phyloP scores from a whole-genome alignment of 2,329 filamentous ascomycete species.

The Colletotrichum limetticola region DNA sequence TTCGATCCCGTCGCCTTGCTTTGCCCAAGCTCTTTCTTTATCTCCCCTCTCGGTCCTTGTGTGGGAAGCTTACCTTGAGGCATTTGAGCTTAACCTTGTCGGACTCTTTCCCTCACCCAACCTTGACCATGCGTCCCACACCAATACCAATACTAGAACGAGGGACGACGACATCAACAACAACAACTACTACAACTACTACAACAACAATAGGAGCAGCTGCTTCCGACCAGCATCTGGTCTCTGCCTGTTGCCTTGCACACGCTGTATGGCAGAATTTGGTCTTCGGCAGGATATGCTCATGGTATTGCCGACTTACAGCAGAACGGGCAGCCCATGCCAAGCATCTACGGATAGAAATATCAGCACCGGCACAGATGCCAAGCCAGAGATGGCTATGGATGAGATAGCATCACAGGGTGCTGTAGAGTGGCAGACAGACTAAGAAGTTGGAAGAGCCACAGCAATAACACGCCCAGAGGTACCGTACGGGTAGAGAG shows the following conservation, averaged over 20 bases:
- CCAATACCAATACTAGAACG: background rate
- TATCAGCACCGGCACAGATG: background rate
- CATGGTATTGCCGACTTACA: background rate
- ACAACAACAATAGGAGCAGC: background rate
- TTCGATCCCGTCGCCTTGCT: slow-evolving; percentile 8
- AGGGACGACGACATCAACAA: background rate
- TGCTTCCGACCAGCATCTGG: background rate
- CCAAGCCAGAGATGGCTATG: background rate
- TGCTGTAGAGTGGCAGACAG: background rate
- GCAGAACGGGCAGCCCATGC: background rate
- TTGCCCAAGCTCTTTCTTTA: background rate
- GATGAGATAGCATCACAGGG: background rate
- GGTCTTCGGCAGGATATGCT: background rate
- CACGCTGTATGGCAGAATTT: background rate
- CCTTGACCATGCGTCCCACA: background rate
- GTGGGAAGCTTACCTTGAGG: background rate
- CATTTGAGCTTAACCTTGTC: slow-evolving; percentile 9
- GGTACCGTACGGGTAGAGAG: background rate
- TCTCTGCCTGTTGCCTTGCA: background rate
- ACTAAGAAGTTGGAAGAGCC: background rate
- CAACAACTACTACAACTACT: background rate
- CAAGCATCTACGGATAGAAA: background rate
- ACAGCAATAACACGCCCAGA: background rate
- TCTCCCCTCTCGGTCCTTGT: background rate
- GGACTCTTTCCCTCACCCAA: background rate